Conservation (phyloP, 805 yeast species). For the Yarrowia divulgata region DNA sequence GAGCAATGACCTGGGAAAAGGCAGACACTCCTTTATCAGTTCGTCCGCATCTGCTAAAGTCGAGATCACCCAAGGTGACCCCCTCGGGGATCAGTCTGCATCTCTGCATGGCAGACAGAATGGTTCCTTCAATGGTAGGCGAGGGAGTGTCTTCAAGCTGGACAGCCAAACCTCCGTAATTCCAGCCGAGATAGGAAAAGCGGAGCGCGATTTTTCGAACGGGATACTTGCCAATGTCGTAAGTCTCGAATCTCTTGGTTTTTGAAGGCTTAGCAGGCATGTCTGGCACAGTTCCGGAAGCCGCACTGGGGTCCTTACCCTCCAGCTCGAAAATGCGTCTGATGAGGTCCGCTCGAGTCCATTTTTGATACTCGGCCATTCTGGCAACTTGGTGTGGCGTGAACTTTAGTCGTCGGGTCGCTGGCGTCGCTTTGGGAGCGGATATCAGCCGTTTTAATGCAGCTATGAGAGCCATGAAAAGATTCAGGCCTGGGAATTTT, state of each 20-base stretch:
- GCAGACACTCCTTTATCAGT: conserved; percentile 98
- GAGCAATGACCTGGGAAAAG: conserved; percentile 88
- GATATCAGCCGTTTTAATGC: conserved; percentile 36
- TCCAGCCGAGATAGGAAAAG: conserved; percentile 92
- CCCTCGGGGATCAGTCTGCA: conserved; percentile 26
- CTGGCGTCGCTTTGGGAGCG: conserved; percentile 29
- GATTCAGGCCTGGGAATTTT: conserved; percentile 17
- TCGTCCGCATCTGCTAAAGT: conserved; percentile 90
- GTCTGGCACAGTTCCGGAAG: neutral
- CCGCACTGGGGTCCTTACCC: conserved; percentile 19
- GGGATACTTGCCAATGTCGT: conserved; percentile 70
- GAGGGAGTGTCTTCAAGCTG: conserved; percentile 73
- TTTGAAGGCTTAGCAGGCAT: conserved; percentile 39
- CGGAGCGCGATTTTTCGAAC: conserved; percentile 77
- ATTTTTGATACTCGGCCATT: conserved; percentile 56
- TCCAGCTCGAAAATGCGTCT: conserved; percentile 66
- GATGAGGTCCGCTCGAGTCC: conserved; percentile 74
- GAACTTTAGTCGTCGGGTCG: conserved; percentile 28
- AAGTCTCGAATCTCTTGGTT: conserved; percentile 53
- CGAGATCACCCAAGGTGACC: conserved; percentile 54
- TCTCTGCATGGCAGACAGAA: conserved; percentile 72
- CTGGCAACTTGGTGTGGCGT: conserved; percentile 33
- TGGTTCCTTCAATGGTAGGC: conserved; percentile 84
- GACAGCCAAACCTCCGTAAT: conserved; percentile 86
- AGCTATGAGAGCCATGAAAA: conserved; percentile 36